Base-by-base conservation (phyloP, 2,329 filamentous ascomycete genomes). In the Fusarium begoniae region DNA sequence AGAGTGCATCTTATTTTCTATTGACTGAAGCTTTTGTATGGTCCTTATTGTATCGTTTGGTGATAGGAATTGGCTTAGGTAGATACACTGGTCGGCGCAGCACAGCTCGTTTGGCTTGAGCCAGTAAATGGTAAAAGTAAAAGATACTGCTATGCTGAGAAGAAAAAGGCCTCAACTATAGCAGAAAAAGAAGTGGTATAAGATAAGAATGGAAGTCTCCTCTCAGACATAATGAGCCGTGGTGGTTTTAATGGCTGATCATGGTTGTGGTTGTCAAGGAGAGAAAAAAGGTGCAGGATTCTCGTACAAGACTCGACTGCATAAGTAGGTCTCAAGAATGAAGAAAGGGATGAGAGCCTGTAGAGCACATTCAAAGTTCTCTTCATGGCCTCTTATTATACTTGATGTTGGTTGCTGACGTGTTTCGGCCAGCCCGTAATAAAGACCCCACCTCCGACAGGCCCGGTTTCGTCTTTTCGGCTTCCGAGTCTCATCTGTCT, bases 401-500 rank as follows among this genome's bases (percentile, higher is more conserved):
- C 22, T 32, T 37, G 26, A 50, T 20, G 9, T 45, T 53, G 9
- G 24, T 53, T 44, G 30, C 53, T 41, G 24, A 4, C 26, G 26
- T 26, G 26, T 26, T 26, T 26, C 26, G 26, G 26, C 26, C 26
- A 5, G 26, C 35, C 44, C 59, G 44, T 61, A 43, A 32, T 41
- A n/a, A 38, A 38, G 53, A 60, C 70, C 66, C 70, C 70, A 70
- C 70, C 70, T 73, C 70, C 56, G 70, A 73, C 70, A 57, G 24
- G 41, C 65, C 70, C 59, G 60, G 70, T 73, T 73, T 73, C 70
- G 62, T 41, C 62, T 71, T 47, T 28, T 70, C 68, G 58, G 62
- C 48, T 73, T 58, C 71, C 66, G 71, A 73, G 71, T 74, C 66
- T 74, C 71, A 73, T 30, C 45, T 69, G 69, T 66, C 71, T 73